phyloP scores from a whole-genome alignment of 2,329 filamentous ascomycete genomes.

The Venturia pyrina region DNA sequence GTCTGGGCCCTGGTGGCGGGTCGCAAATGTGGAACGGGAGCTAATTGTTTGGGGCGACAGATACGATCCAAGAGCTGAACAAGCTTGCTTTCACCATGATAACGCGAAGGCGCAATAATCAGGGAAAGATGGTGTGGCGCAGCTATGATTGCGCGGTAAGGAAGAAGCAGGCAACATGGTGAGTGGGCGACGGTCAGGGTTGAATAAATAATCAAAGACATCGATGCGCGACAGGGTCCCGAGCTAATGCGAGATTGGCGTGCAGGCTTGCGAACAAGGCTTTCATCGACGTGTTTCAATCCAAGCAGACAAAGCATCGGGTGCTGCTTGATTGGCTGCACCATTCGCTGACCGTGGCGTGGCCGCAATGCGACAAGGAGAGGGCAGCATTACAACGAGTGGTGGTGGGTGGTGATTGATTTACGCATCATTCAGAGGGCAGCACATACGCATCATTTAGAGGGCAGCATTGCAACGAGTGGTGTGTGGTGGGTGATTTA shows the following conservation, averaged over 20 bases:
- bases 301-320: slow-evolving; percentile 61
- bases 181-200: slow-evolving; percentile 6
- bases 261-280: slow-evolving; percentile 58
- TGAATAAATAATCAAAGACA: no score
- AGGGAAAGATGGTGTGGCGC: slow-evolving; percentile 24
- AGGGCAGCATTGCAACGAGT: no score
- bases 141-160: slow-evolving; percentile 50
- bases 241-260: slow-evolving; percentile 12
- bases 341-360: neutral
- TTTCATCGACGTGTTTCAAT: slow-evolving; percentile 56
- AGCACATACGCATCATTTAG: no score
- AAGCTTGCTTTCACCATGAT: slow-evolving; percentile 56
- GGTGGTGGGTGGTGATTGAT: no score
- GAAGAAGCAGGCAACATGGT: slow-evolving; percentile 8
- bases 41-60: slow-evolving; percentile 26
- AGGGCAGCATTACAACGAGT: neutral
- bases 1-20: neutral
- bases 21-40: neutral
- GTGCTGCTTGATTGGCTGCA: slow-evolving; percentile 58
- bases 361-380: neutral
- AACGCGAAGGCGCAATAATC: slow-evolving; percentile 35
- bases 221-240: slow-evolving; percentile 7
- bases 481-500: no score
- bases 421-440: no score
- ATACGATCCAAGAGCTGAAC: slow-evolving; percentile 55